phyloP scores from a whole-genome alignment of 1,284 basidiomycete species.

The Cryptococcus sp. region DNA sequence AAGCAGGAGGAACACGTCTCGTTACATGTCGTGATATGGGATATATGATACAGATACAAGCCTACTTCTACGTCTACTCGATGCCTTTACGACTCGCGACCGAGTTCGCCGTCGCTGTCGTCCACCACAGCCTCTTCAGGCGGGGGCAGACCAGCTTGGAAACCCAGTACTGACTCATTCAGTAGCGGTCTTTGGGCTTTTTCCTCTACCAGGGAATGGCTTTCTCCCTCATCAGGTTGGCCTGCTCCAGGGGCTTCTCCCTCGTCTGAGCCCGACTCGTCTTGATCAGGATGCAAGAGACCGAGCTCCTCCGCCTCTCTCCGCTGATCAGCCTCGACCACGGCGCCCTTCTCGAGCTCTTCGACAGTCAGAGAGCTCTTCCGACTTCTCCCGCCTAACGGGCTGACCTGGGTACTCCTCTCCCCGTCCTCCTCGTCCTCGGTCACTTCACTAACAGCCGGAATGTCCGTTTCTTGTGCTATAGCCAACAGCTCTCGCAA shows the following conservation, averaged over 20 bases:
- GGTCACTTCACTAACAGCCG: neutral
- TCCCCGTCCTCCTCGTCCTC: constrained; percentile 16
- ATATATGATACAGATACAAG: neutral
- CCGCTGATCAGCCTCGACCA: constrained; percentile 34
- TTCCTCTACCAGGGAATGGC: neutral
- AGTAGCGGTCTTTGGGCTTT: constrained; percentile 4
- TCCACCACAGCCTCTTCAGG: constrained; percentile 27
- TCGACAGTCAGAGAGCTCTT: constrained; percentile 43
- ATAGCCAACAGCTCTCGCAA: constrained; percentile 74
- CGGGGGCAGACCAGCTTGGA: constrained; percentile 22
- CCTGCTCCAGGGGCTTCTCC: neutral
- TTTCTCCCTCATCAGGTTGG: neutral
- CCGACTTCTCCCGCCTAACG: constrained; percentile 18
- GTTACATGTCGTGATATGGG: neutral
- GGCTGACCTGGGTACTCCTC: constrained; percentile 4
- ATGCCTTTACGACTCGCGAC: neutral
- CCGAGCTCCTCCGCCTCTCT: constrained; percentile 9
- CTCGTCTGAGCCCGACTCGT: neutral
- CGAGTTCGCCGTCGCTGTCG: constrained; percentile 17
- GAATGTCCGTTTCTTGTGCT: constrained; percentile 34
- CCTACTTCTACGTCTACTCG: neutral
- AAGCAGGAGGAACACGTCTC: neutral
- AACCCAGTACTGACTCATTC: constrained; percentile 18
- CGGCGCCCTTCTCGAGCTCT: constrained; percentile 44
- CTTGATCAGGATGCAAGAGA: neutral